Evolutionary conservation across 257 asterid species (phyloP), one percentile per base, ranked within the genome.

Genomic region (Fraxinus excelsior): DNA sequence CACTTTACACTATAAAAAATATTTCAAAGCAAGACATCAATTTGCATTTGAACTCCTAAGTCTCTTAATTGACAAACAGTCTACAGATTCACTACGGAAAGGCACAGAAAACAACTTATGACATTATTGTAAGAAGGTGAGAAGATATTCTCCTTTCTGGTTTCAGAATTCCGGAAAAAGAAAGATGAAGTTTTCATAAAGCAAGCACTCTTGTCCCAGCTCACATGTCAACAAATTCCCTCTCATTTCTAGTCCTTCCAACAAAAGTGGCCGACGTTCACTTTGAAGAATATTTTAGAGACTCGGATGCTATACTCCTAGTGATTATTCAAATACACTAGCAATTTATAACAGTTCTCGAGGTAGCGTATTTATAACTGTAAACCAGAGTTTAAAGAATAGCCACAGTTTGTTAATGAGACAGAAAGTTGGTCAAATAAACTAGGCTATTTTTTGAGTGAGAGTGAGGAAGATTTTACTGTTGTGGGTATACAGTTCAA

Each of bases 391-490:
- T 58, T 7, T 5, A 12, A 5, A 32, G 40, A 74, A 70, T 31
- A 23, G 35, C 9, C 70, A 32, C 7, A 37, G 67, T 7, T 3
- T 29, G 11, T 44, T 34, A 77, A 53, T 44, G 16, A 40, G 56
- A 62, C 12, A 60, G 19, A 35, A 51, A 18, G 68, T 3, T 25
- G 18, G 53, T n/a, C 11, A 32, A 67, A 72, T 23, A 58, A 66
- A 74, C 77, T 25, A 67, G 70, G 37, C 21, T 42, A 40, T 37
- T 7, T 29, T 70, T 35, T 35, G 3, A 19, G 74, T 23, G 12
- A 73, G 9, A 66, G 44, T 14, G 34, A n/a, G n/a, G n/a, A n/a
- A 44, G 64, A 70, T 31, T 73, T 72, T 42, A 40, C 49, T 28
- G 65, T 37, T 25, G 37, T 5, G 56, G 16, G 53, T 28, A 37